Evolutionary conservation across 2,329 filamentous ascomycete species (phyloP).

Genomic region (Aspergillus melleus): DNA sequence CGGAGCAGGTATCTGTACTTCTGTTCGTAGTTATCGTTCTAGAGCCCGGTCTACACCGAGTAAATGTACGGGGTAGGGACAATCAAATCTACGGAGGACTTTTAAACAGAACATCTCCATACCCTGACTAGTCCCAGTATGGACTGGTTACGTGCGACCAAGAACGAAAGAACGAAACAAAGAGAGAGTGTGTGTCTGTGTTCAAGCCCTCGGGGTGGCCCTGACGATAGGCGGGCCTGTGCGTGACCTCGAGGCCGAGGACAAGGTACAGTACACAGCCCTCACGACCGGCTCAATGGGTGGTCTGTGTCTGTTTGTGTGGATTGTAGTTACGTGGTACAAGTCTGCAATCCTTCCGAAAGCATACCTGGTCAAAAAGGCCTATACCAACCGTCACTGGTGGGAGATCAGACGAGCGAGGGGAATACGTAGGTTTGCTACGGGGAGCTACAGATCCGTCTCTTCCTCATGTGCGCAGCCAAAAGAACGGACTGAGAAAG

Average conservation of each 20-base stretch:
- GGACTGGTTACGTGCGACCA: conserved; percentile 9
- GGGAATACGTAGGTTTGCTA: neutral
- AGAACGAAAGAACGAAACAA: neutral
- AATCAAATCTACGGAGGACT: too few species aligned
- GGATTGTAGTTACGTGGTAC: neutral
- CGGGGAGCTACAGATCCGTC: neutral
- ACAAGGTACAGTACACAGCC: neutral
- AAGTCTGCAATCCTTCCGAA: conserved; percentile 1
- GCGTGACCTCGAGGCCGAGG: conserved; percentile 6
- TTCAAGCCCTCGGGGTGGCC: neutral
- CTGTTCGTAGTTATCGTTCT: too few species aligned
- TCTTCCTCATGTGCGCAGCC: too few species aligned
- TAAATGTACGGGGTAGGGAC: too few species aligned
- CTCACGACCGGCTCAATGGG: neutral
- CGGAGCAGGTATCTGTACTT: too few species aligned
- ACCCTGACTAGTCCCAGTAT: conserved; percentile 14
- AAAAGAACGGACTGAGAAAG: neutral
- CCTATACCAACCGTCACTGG: neutral
- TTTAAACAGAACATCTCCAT: neutral
- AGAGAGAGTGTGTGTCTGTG: neutral
- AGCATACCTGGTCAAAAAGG: neutral
- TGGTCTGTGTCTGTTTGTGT: neutral
- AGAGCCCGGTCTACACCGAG: too few species aligned
- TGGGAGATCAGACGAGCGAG: neutral
- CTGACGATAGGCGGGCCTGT: conserved; percentile 12